Evolutionary conservation across 306 rosid species (phyloP).

Genomic region (Sphenostylis stenocarpa): DNA sequence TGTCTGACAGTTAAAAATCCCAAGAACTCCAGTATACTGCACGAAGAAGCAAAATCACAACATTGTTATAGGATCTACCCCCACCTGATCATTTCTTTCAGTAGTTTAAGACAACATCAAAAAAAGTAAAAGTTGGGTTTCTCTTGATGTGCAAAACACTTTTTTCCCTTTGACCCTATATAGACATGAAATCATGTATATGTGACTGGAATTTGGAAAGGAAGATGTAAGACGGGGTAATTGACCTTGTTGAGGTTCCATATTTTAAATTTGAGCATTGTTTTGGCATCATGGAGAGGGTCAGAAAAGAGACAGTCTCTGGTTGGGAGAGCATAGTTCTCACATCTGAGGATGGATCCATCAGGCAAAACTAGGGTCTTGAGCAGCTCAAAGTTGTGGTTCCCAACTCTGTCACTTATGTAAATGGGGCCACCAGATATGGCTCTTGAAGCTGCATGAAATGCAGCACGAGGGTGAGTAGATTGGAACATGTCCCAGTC

Average conservation of each 20-base stretch:
- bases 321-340: constrained; percentile 82
- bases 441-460: constrained; percentile 95
- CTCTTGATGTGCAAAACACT: no score
- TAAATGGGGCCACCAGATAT: constrained; percentile 96
- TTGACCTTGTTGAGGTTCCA: constrained; percentile 92
- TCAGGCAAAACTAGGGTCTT: constrained; percentile 76
- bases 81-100: neutral
- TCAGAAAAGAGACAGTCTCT: constrained; percentile 78
- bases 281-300: constrained; percentile 88
- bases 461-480: constrained; percentile 88
- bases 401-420: constrained; percentile 74
- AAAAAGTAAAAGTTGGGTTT: no score
- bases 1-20: constrained; percentile 94
- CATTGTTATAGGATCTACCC: neutral
- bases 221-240: neutral
- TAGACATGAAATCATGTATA: no score
- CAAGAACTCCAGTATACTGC: constrained; percentile 84
- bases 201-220: neutral
- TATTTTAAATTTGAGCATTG: constrained; percentile 93
- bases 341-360: constrained; percentile 84
- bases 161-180: no score
- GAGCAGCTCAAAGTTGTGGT: constrained; percentile 79
- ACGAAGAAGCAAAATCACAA: neutral
- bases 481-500: constrained; percentile 99
- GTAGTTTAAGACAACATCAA: no score